Base-by-base conservation (phyloP, 345 rosid species). In the Orychophragmus violaceus region DNA sequence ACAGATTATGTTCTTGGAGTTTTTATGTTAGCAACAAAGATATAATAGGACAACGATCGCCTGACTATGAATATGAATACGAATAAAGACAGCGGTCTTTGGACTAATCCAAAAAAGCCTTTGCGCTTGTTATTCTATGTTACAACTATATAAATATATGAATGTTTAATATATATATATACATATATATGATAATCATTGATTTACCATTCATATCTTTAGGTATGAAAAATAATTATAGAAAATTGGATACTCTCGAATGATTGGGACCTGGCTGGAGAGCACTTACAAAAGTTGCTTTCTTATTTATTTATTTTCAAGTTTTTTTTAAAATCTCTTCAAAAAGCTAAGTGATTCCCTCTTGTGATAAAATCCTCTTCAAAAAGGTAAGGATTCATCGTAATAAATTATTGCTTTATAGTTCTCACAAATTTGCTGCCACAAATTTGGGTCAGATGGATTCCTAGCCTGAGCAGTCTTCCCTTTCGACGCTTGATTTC, bases 401-500 rank as follows among this genome's bases (percentile, higher is more conserved):
- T n/a, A n/a, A n/a, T n/a, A n/a, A n/a, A n/a, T n/a, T n/a, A 94
- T 90, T 4, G 92, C 86, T 81, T 94, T 97, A 71, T 84, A 90
- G 74, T 90, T 94, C 89, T 90, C 97, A 55, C 99, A 97, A 80
- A 90, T 84, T 65, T 87, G 99, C 60, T 84, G 97, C 96, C 96
- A 87, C 33, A 87, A 66, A 84, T 82, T 87, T 5, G 93, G 96
- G 65, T 90, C 97, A 14, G 83, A 81, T 7, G 89, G 97, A 72
- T 80, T 45, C 14, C 97, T 83, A 63, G 89, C 88, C 80, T 88
- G 84, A 35, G 88, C 84, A 32, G 97, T 82, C 79, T 70, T 83
- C 67, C n/a, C n/a, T n/a, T n/a, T n/a, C 83, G 75, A 25, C 90
- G 87, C 82, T 85, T 88, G 67, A 58, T 84, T 67, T 90, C 99